A percentile compares a stretch with the other conserved stretches of the same genome.
These are phyloP conservation scores for Hysterium pulicare DNA, from an alignment of 2,329 filamentous ascomycete genomes.

Conservation along the genomic window DNA sequence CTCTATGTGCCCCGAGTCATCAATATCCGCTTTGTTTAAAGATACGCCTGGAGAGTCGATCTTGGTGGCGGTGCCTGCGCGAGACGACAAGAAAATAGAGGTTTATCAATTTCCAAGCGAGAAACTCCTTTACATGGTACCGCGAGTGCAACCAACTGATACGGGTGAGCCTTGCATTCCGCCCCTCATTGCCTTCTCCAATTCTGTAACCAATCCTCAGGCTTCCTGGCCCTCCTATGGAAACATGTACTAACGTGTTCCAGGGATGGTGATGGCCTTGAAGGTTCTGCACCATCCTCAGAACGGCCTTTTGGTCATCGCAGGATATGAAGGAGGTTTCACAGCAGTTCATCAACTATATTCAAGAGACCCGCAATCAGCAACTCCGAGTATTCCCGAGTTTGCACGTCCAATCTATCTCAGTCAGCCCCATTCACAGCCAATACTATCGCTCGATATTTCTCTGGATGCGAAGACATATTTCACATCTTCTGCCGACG, in stretches of 20 bases:
- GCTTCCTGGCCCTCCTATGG: no score
- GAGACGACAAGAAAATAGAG: slow-evolving; percentile 60
- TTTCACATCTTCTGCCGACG: slow-evolving; percentile 79
- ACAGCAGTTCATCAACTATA: slow-evolving; percentile 62
- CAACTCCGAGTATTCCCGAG: slow-evolving; percentile 49
- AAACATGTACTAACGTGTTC: slow-evolving; percentile 38
- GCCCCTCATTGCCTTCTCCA: no score
- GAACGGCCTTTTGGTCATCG: slow-evolving; percentile 58
- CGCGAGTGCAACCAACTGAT: slow-evolving; percentile 42
- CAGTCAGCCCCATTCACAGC: slow-evolving; percentile 69
- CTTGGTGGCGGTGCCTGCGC: slow-evolving; percentile 71
- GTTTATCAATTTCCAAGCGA: slow-evolving; percentile 80
- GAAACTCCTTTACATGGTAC: slow-evolving; percentile 60
- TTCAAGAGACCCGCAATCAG: slow-evolving; percentile 26
- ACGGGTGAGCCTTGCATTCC: slow-evolving; percentile 31
- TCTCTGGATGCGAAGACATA: slow-evolving; percentile 53
- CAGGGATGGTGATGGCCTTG: slow-evolving; percentile 89
- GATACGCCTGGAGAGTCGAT: slow-evolving; percentile 35
- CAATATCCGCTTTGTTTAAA: slow-evolving; percentile 3
- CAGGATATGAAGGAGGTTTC: slow-evolving; percentile 83
- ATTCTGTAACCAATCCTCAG: no score
- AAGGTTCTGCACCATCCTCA: slow-evolving; percentile 28
- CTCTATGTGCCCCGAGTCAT: slow-evolving; percentile 51
- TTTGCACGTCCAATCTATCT: slow-evolving; percentile 56
- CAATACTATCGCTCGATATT: slow-evolving; percentile 64